Percentiles rank a stretch among this genome's conserved stretches.
These are phyloP conservation scores for Phoma sp. DNA, from an alignment of 2,329 filamentous ascomycete species.

Conservation along the genomic window DNA sequence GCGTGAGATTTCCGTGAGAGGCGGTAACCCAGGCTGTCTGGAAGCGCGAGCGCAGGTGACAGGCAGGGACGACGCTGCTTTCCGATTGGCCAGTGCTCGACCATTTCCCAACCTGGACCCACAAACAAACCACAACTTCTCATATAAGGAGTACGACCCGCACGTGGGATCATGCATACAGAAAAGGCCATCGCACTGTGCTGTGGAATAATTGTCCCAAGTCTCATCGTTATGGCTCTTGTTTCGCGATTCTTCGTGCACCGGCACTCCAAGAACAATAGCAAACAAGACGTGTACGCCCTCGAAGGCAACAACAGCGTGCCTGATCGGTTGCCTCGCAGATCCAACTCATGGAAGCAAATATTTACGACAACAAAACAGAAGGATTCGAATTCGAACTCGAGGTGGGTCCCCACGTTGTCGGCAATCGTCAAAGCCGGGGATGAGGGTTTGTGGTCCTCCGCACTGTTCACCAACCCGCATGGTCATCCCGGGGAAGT, in stretches of 20 bases:
- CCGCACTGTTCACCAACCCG: slow-evolving; percentile 32
- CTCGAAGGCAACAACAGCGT: slow-evolving; percentile 22
- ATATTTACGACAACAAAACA: slow-evolving; percentile 27
- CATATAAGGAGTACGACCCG: slow-evolving; percentile 26
- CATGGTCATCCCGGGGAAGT: slow-evolving; percentile 32
- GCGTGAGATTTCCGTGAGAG: slow-evolving; percentile 13
- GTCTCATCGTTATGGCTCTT: slow-evolving; percentile 36
- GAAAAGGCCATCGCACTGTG: slow-evolving; percentile 25
- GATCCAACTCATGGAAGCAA: slow-evolving; percentile 28
- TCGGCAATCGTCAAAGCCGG: slow-evolving; percentile 42
- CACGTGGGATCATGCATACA: slow-evolving; percentile 12
- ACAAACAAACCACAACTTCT: slow-evolving; percentile 24
- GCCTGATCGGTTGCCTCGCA: slow-evolving; percentile 20
- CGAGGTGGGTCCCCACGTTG: slow-evolving; percentile 34
- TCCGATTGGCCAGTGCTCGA: slow-evolving; percentile 34
- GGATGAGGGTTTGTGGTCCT: slow-evolving; percentile 38
- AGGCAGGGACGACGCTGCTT: slow-evolving; percentile 30
- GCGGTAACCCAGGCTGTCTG: slow-evolving; percentile 25
- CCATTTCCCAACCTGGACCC: slow-evolving; percentile 18
- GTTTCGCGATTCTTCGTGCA: slow-evolving; percentile 36
- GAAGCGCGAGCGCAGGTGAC: slow-evolving; percentile 20
- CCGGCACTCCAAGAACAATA: slow-evolving; percentile 27
- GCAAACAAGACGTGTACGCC: slow-evolving; percentile 15
- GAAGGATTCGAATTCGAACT: slow-evolving; percentile 14
- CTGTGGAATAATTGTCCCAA: slow-evolving; percentile 20